Evolutionary conservation across 2,329 filamentous ascomycete genomes (phyloP), one percentile per base, ranked within the genome.

Genomic region (Penicillium verrucosum): DNA sequence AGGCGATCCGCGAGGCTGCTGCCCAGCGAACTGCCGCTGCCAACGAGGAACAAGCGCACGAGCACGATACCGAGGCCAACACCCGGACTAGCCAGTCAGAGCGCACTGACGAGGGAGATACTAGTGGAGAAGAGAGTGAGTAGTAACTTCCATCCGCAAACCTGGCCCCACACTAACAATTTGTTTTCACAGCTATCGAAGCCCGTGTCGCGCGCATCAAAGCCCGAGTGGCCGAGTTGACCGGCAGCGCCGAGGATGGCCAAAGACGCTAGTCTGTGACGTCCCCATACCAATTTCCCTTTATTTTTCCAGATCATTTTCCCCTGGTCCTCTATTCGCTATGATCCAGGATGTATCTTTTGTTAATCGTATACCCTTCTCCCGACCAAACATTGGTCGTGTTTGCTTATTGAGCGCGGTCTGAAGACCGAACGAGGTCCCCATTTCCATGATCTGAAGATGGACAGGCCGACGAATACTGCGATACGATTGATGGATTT

Each of bases 161-260:
- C 48, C 44, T 30, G 23, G 50, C 70, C 7, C 76, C 65, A 76
- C 60, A 29, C 51, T 54, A 27, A 47, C 36, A n/a, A 43, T 29
- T 48, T 32, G 42, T 44, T 27, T 25, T 18, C 46, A 32, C 65
- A 95, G 91, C 92, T 36, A 97, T 97, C 68, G 94, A 99, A 75
- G 92, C 92, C 47, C 90, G 94, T 64, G 94, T 97, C 58, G 94
- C 94, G 47, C 89, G 94, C 61, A 99, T 99, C 82, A 97, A 97
- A 78, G 94, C 94, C 58, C 88, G 94, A 60, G 94, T 99, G 57
- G 94, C 94, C 51, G 92, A 97, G 74, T 78, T 99, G 66, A 99
- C 94, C 2, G 89, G 89, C 66, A 90, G 89, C 74, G 90, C 90
- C 83, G 89, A 93, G 68, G 80, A 68, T 30, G 65, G 66, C 12